Percentiles rank a stretch among this genome's conserved stretches.
Conservation (phyloP, 108 stramenopile species). For the Schizochytrium sp. region DNA sequence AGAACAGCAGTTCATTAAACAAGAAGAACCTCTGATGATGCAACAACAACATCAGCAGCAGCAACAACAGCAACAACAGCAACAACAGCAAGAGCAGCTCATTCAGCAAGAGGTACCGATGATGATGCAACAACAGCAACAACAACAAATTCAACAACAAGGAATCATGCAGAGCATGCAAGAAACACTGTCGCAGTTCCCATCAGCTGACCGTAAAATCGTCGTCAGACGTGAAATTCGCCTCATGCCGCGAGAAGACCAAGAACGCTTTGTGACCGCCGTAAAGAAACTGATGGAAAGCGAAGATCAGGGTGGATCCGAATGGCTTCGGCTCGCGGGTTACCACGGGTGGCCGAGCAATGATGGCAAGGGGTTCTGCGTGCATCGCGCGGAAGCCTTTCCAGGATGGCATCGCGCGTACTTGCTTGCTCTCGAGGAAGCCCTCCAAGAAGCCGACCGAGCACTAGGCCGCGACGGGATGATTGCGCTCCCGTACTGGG, state of each 20-base stretch:
- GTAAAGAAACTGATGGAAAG: background rate
- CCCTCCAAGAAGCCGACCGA: background rate
- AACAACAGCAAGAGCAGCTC: too few relatives aligned
- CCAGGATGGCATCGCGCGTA: constrained; percentile 18
- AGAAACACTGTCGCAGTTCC: too few relatives aligned
- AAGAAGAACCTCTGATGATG: too few relatives aligned
- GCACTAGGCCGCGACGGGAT: background rate
- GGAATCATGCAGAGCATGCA: too few relatives aligned
- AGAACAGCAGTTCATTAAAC: too few relatives aligned
- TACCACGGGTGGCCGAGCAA: constrained; percentile 18
- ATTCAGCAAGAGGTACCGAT: too few relatives aligned
- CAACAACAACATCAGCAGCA: too few relatives aligned
- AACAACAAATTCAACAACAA: too few relatives aligned
- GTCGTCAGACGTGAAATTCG: background rate
- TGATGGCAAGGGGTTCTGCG: background rate
- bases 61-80: too few relatives aligned
- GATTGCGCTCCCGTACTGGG: constrained; percentile 7
- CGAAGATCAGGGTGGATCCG: background rate
- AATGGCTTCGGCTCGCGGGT: background rate
- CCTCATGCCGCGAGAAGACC: background rate
- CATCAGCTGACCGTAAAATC: background rate
- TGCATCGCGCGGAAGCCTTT: background rate
- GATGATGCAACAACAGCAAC: too few relatives aligned
- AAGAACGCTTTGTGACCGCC: background rate
- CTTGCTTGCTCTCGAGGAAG: background rate